Base-by-base conservation (phyloP, 208 protist species). In the Leishmania martiniquensis region DNA sequence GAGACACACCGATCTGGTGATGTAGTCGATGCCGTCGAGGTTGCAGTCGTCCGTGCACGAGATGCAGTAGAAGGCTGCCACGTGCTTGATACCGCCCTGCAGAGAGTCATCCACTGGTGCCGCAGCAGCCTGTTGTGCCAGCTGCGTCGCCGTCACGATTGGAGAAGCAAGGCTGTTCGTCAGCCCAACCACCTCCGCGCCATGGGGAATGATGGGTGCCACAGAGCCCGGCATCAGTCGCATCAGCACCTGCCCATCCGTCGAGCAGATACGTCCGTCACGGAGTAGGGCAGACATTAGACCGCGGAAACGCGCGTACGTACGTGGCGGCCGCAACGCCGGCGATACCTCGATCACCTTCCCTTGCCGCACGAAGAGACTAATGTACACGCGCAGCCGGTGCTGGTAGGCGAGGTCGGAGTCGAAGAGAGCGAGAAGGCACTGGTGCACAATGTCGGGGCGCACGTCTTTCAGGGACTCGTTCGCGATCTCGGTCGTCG, bases 381-480 rank as follows among this genome's bases (percentile, higher is more conserved):
- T 92, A 52, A 98, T 89, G 84, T 96, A 96, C 72, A 98, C 91
- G 49, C 92, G 93, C 77, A 96, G 85, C 45, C 86, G 89, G 39
- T 87, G 82, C 67, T 88, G 76, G 76, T 91, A 85, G 25, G 91
- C 92, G 42, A 98, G 87, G 47, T 94, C 91, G 12, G 89, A 93
- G 83, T 97, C 94, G 77, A 94, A 98, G 59, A 98, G 91, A 25
- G 95, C 95, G n/a, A 98, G 89, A 15, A 98, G 91, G 75, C 91
- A 96, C 85, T 98, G 95, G 70, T 98, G 95, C 32, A 98, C 93
- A 85, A 97, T 97, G 67, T 98, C 95, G 15, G 95, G 93, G 1
- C 93, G 91, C 68, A 96, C 91, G 70, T 93, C 92, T 63, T 85
- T 81, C 54, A 95, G 79, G 1, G 91, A 95, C 57, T 81, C 72